phyloP scores from a whole-genome alignment of 257 asterid species.

The Coffea eugenioides region DNA sequence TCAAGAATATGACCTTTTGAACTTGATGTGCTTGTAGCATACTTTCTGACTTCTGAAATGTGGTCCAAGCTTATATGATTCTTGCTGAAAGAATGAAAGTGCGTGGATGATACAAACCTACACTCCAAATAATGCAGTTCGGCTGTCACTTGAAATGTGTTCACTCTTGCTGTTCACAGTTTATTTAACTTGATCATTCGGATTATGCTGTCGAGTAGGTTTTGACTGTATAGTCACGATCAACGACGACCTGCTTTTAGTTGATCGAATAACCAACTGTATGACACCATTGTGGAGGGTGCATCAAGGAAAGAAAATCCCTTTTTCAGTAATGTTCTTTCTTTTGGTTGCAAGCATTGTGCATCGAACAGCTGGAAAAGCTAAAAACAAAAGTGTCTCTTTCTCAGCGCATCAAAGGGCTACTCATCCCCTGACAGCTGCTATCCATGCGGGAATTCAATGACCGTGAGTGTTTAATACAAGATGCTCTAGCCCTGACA shows the following conservation, averaged over 20 bases:
- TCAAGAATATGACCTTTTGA: not conserved
- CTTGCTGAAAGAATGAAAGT: not conserved
- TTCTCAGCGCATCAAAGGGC: not conserved
- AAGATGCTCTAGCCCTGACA: not conserved
- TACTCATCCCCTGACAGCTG: not conserved
- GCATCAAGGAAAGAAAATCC: not conserved
- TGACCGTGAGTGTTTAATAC: not conserved
- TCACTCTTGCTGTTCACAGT: not conserved
- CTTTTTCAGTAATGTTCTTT: not conserved
- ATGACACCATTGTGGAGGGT: conserved; percentile 2
- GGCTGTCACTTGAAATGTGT: not conserved
- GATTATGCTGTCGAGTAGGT: conserved; percentile 3
- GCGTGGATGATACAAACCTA: not conserved
- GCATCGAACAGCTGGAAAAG: not conserved
- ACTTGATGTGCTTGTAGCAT: not conserved
- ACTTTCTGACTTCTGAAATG: not conserved
- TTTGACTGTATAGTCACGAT: conserved; percentile 14
- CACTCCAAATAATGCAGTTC: not conserved
- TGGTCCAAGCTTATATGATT: not conserved
- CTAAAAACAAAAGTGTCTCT: not conserved
- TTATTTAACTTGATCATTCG: not conserved
- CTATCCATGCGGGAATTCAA: not conserved
- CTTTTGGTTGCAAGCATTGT: not conserved
- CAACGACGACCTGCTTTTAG: not conserved
- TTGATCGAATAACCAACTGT: conserved; percentile 33